phyloP scores from a whole-genome alignment of 305 asterid genomes.

The Solanum aculeatissimum region DNA sequence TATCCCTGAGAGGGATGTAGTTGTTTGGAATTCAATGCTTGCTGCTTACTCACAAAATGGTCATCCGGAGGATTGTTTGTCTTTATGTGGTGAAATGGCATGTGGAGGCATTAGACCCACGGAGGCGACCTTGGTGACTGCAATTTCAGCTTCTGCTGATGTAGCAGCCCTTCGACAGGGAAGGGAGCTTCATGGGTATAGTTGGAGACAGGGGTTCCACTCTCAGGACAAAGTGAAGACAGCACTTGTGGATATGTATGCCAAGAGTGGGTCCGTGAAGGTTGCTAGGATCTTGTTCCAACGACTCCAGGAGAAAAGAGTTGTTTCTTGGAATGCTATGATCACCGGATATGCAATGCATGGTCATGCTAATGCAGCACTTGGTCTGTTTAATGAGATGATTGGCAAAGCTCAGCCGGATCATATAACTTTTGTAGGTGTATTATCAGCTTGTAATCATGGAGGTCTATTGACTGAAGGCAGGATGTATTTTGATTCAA shows the following conservation, averaged over 20 bases:
- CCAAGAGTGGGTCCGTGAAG: constrained; percentile 43
- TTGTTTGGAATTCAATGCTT: constrained; percentile 63
- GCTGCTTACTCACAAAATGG: constrained; percentile 58
- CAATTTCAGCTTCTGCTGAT: constrained; percentile 41
- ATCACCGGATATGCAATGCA: constrained; percentile 65
- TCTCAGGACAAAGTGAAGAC: constrained; percentile 43
- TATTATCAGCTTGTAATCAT: constrained; percentile 56
- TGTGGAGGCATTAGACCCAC: constrained; percentile 28
- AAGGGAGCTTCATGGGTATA: constrained; percentile 44
- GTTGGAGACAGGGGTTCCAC: constrained; percentile 40
- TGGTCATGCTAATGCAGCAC: constrained; percentile 47
- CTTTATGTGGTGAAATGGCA: constrained; percentile 39
- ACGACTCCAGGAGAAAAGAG: constrained; percentile 29
- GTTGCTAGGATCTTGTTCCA: constrained; percentile 40
- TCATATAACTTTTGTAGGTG: constrained; percentile 53
- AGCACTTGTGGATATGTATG: constrained; percentile 61
- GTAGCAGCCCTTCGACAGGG: constrained; percentile 32
- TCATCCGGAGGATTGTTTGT: constrained; percentile 39
- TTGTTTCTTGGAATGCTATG: constrained; percentile 69
- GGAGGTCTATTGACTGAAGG: constrained; percentile 47
- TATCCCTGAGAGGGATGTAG: constrained; percentile 43
- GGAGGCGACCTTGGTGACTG: constrained; percentile 43
- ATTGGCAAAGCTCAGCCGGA: constrained; percentile 28
- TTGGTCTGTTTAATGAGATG: constrained; percentile 32
- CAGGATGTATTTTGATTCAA: constrained; percentile 21